Base-by-base conservation (phyloP, 805 yeast genomes). In the Myxozyma kluyveri region DNA sequence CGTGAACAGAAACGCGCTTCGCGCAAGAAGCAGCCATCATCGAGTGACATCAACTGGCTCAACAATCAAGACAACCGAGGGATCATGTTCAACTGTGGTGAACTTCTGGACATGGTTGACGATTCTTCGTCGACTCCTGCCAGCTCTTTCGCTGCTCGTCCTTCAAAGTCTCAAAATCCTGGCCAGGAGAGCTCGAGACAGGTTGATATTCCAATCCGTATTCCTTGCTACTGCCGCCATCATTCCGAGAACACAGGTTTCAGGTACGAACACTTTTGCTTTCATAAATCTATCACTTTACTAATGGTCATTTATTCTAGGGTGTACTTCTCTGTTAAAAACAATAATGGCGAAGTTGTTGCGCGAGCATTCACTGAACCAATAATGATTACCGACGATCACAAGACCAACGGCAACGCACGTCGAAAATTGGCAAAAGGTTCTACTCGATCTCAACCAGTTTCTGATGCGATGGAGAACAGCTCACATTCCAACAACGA, bases 161-260 rank as follows among this genome's bases (percentile, higher is more conserved):
- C 33, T 9, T 29, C 33, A 59, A 47, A 14, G 62, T 63, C 12
- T 54, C 52, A 9, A 29, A 14, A 29, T 29, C 14, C 33, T 14
- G 35, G 63, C 61, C 7, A n/a, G n/a, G n/a, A n/a, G n/a, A 26
- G 61, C 42, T 66, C 67, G 14, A 72, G 72, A 41, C 64, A 62
- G 32, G 63, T 80, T 18, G 81, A 77, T 45, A 66, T 82, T 3
- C 79, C 80, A 19, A 72, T 96, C 22, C 80, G 99, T 69, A 81
- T 93, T 38, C 91, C 91, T 7, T 91, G 99, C 69, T 91, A 93
- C 67, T 93, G 98, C 71, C 81, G 98, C 59, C 99, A 93, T 69
- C 99, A 93, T 69, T 81, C 82, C 59, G 96, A 90, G 57, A 73
- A 83, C n/a, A 77, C 77, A 37, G 99, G 99, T 1, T 91, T 90